Percentiles rank a stretch among this genome's conserved stretches.
Evolutionary conservation across 1,139 yeast species (phyloP).

Genomic region (Hansenula lynferdii): DNA sequence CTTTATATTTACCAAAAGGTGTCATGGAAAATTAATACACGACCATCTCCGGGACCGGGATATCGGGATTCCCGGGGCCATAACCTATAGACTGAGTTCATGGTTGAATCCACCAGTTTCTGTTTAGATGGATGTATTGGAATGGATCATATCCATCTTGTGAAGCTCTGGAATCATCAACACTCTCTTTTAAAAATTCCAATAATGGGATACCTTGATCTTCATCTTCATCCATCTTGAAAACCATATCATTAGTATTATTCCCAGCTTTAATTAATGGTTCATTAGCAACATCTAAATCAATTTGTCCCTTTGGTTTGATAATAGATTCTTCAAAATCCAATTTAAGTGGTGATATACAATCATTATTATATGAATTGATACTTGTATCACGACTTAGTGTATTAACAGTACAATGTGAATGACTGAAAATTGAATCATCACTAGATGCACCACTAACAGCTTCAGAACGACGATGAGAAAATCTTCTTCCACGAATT

Average conservation of each 20-base stretch:
- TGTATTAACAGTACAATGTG: not conserved
- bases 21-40: too few relatives aligned
- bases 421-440: not conserved
- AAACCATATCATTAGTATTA: not conserved
- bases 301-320: constrained; percentile 9
- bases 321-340: not conserved
- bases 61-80: too few relatives aligned
- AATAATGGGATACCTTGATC: constrained; percentile 9
- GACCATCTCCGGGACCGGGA: too few relatives aligned
- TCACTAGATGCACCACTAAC: constrained; percentile 1
- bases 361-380: not conserved
- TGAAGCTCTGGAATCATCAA: constrained; percentile 11
- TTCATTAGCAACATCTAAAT: constrained; percentile 10
- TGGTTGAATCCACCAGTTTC: not conserved
- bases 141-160: constrained; percentile 12
- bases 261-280: constrained; percentile 6
- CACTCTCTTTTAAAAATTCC: constrained; percentile 18
- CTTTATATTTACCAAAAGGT: too few relatives aligned
- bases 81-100: not conserved
- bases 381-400: not conserved
- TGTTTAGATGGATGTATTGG: constrained; percentile 4
- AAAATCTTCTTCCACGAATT: not conserved
- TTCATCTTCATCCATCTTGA: not conserved
- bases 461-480: constrained; percentile 1
- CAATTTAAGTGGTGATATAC: not conserved